Conservation (phyloP, 2,329 filamentous ascomycete genomes). For the Fusarium sp. region DNA sequence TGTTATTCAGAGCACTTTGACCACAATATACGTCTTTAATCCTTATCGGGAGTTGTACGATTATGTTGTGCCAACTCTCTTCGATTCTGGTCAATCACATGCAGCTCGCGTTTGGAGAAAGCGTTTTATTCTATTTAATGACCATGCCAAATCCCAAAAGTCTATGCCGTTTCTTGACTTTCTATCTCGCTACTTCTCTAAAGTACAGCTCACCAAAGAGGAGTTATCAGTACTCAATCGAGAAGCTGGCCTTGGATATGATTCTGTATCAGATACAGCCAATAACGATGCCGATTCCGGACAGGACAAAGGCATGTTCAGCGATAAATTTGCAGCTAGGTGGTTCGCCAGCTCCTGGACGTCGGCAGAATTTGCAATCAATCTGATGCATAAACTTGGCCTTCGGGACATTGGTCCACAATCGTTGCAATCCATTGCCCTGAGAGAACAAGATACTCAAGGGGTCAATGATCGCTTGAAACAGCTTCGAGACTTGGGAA, state of each 20-base stretch:
- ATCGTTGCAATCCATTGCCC: conserved; percentile 80
- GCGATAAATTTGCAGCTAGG: conserved; percentile 75
- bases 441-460: conserved; percentile 68
- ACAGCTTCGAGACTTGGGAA: conserved; percentile 70
- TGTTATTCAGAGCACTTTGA: conserved; percentile 55
- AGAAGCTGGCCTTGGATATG: neutral
- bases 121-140: conserved; percentile 55
- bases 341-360: conserved; percentile 82
- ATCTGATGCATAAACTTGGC: conserved; percentile 76
- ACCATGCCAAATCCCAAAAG: conserved; percentile 56
- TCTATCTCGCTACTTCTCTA: conserved; percentile 59
- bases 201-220: conserved; percentile 51
- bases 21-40: conserved; percentile 59
- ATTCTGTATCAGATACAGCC: neutral
- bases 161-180: conserved; percentile 63
- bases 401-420: conserved; percentile 78
- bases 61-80: conserved; percentile 63
- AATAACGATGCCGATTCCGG: neutral
- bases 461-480: conserved; percentile 70
- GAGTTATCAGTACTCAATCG: conserved; percentile 50
- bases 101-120: conserved; percentile 63
- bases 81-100: conserved; percentile 57
- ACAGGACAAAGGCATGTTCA: conserved; percentile 40
- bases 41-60: conserved; percentile 62
- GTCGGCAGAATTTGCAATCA: conserved; percentile 77